Conservation (phyloP, 176 grass and related monocot genomes). For the Oryza longistaminata region DNA sequence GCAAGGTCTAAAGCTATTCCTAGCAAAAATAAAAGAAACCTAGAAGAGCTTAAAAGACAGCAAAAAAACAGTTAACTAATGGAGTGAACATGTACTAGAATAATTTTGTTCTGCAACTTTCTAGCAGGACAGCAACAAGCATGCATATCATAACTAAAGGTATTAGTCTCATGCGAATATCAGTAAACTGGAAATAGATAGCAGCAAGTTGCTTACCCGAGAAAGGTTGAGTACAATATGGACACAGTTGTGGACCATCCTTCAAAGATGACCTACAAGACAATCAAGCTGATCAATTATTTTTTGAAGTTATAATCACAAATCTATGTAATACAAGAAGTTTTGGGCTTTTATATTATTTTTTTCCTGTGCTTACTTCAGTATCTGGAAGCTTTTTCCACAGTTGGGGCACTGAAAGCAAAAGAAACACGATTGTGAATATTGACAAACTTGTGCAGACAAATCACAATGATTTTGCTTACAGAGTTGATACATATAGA, state of each 20-base stretch:
- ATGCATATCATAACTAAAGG: background rate
- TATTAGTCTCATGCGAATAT: slow-evolving; percentile 1
- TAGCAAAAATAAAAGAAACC: background rate
- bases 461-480: slow-evolving; percentile 1
- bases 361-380: slow-evolving; percentile 61
- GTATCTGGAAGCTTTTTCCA: slow-evolving; percentile 80
- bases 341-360: background rate
- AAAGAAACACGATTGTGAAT: slow-evolving; percentile 21
- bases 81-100: background rate
- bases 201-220: slow-evolving; percentile 50
- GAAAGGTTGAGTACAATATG: slow-evolving; percentile 92
- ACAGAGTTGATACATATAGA: background rate
- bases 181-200: background rate
- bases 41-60: background rate
- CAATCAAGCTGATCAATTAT: slow-evolving; percentile 25
- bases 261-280: slow-evolving; percentile 77
- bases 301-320: background rate
- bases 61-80: background rate
- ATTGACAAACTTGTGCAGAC: background rate
- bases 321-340: background rate
- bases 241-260: slow-evolving; percentile 81
- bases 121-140: background rate
- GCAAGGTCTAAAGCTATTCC: background rate
- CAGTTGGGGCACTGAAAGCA: slow-evolving; percentile 84
- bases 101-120: slow-evolving; percentile 8